phyloP scores from a whole-genome alignment of 352 stramenopile genomes.

The Pythium rishiriense region DNA sequence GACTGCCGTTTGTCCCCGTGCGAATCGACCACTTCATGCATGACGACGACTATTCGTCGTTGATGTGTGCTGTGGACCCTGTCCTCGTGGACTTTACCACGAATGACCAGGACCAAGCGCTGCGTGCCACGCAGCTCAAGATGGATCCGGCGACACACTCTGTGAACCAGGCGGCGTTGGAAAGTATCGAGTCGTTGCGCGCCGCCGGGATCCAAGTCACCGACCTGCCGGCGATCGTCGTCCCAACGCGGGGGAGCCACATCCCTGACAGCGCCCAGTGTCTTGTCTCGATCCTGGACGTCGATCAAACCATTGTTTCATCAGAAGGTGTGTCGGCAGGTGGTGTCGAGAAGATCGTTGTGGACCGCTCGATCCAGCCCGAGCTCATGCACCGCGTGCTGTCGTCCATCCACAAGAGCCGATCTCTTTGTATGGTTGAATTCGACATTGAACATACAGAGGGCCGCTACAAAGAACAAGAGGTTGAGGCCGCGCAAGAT shows the following conservation, averaged over 20 bases:
- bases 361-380: not conserved
- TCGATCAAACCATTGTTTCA: not conserved
- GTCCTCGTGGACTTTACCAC: not conserved
- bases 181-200: not conserved
- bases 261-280: not conserved
- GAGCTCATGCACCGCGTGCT: not conserved
- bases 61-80: not conserved
- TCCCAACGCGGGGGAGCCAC: not conserved
- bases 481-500: not conserved
- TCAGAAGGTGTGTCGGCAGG: not conserved
- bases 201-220: not conserved
- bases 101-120: not conserved
- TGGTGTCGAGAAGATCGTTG: not conserved
- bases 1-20: not conserved
- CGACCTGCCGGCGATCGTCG: not conserved
- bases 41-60: not conserved
- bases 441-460: not conserved
- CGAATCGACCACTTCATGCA: not conserved
- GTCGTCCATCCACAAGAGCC: not conserved
- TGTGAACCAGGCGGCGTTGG: not conserved
- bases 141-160: not conserved
- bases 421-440: not conserved
- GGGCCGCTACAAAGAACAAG: not conserved
- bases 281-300: not conserved
- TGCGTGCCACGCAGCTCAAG: constrained; percentile 1